A percentile compares a stretch with the other conserved stretches of the same genome.
Evolutionary conservation across 2,329 filamentous ascomycete species (phyloP).

Genomic region (Colletotrichum limetticola): DNA sequence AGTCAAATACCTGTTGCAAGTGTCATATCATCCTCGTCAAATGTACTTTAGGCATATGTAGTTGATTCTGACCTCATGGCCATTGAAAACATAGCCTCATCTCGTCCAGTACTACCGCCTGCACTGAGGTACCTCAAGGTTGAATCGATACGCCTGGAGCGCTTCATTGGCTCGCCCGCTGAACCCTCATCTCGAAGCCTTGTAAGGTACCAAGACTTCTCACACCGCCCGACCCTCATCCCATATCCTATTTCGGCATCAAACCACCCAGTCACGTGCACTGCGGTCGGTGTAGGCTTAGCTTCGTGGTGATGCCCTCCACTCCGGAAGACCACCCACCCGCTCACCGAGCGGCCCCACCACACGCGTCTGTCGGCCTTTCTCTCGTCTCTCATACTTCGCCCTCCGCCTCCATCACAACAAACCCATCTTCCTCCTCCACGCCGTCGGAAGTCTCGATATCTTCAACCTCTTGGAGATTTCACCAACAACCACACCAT

Average conservation of each 20-base stretch:
- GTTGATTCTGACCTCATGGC: too few species aligned
- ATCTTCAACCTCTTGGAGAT: neutral
- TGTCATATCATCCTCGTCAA: too few species aligned
- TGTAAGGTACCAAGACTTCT: too few species aligned
- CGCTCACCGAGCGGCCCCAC: neutral
- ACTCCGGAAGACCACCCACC: neutral
- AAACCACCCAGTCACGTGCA: neutral
- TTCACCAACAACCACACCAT: neutral
- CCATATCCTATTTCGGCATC: neutral
- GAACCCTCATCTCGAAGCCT: neutral
- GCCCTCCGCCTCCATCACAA: neutral
- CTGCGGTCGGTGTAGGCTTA: neutral
- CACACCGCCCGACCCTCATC: neutral
- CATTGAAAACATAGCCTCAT: too few species aligned
- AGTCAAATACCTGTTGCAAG: too few species aligned
- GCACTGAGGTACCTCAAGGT: too few species aligned
- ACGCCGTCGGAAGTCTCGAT: neutral
- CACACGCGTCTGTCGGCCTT: neutral
- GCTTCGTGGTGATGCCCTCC: neutral
- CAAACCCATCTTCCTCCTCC: neutral
- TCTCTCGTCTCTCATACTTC: neutral
- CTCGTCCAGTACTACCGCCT: too few species aligned
- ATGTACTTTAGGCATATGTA: too few species aligned
- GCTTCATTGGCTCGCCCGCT: too few species aligned
- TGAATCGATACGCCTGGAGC: too few species aligned